Percentiles rank a stretch among this genome's conserved stretches.
These are phyloP conservation scores for Cyclotella atomus DNA, from an alignment of 108 stramenopile genomes.

Conservation along the genomic window DNA sequence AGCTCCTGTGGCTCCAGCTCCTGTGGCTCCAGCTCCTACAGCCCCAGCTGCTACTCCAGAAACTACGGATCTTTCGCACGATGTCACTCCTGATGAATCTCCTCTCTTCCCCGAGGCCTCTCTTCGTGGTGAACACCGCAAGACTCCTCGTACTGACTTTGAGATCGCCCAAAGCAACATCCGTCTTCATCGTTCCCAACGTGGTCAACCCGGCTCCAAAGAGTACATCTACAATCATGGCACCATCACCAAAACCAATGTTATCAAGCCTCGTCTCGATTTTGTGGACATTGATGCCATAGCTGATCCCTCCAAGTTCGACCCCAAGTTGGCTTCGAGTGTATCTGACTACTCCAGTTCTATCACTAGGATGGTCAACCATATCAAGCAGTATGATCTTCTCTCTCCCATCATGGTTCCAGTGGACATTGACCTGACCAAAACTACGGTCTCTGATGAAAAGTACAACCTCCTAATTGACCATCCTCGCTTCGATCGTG, in stretches of 20 bases:
- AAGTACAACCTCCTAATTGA: too few relatives aligned
- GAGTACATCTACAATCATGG: not conserved
- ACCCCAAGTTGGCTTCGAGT: not conserved
- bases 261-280: not conserved
- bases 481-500: too few relatives aligned
- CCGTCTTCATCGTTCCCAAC: too few relatives aligned
- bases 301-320: not conserved
- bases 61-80: not conserved
- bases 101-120: not conserved
- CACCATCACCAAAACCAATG: not conserved
- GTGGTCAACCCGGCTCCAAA: not conserved
- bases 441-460: too few relatives aligned
- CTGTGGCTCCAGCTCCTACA: not conserved
- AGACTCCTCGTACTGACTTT: not conserved
- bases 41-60: not conserved
- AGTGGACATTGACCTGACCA: too few relatives aligned
- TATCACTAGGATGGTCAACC: not conserved
- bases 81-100: not conserved
- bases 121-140: not conserved
- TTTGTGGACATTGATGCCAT: not conserved
- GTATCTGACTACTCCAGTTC: not conserved
- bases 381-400: not conserved
- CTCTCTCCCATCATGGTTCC: too few relatives aligned
- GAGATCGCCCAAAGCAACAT: not conserved
- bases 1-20: not conserved